Evolutionary conservation across 352 stramenopile species (phyloP), one percentile per base, ranked within the genome.

Genomic region (Phytophthora litchii): DNA sequence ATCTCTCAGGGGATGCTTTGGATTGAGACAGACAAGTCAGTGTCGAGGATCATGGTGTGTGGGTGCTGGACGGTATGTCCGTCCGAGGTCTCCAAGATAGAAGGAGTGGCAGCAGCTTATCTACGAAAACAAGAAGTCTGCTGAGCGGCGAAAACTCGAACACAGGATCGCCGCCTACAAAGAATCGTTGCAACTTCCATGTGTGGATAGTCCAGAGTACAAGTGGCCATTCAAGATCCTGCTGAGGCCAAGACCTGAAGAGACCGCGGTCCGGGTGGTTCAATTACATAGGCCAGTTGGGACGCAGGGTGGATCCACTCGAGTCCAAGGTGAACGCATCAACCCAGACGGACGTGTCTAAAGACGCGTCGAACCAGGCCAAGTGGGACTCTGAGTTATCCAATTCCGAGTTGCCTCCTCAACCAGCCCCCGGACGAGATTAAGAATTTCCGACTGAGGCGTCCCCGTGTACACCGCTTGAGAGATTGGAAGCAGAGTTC

Each of bases 71-170:
- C 21, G 21, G 11, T 48, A 20, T 35, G 41, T 13, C 10, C 8
- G 21, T 3, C 40, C 40, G 9, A 20, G 40, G 8, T 3, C 8
- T 0, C 41, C 1, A 3, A 34, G 9, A 3, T 48, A 36, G 7
- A 48, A 35, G 9, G 41, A 48, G 13, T 48, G 21, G 12, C 21
- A 48, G 31, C 20, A 35, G 16, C 41, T 19, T 13, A 48, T 35
- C 14, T 20, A 23, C 9, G 41, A 48, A 21, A 35, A 23, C 7
- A 21, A 12, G 3, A n/a, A 17, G 38, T 45, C 14, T 11, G 29
- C 10, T 34, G 29, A 34, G 10, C 3, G 29, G 7, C 17, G 6
- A n/a, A 29, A 8, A n/a, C 11, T 4, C 2, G 20, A 29, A 7
- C 17, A 17, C 1, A 25, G 11, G 14, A 7, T 31, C 0, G 19